Evolutionary conservation across 345 rosid species (phyloP).

Genomic region (Gossypium herbaceum): DNA sequence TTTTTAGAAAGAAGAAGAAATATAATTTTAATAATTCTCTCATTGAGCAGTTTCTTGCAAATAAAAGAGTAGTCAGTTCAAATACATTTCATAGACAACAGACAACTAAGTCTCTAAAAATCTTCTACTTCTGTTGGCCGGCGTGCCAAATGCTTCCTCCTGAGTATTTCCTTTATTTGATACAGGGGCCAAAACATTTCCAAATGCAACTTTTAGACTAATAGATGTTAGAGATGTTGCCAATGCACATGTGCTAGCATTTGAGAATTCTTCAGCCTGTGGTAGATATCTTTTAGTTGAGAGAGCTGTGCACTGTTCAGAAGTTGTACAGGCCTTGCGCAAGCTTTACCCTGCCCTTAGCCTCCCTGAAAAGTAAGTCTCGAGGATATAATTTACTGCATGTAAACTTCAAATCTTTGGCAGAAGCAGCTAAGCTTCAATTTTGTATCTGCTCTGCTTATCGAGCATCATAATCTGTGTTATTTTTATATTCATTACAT

Average conservation of each 20-base stretch:
- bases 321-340: conserved; percentile 16
- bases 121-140: not conserved
- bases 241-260: conserved; percentile 45
- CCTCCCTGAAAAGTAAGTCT: conserved; percentile 26
- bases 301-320: conserved; percentile 8
- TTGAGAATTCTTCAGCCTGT: conserved; percentile 39
- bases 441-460: not conserved
- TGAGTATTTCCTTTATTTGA: not conserved
- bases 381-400: not conserved
- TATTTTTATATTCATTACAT: not conserved
- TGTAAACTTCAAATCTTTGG: not conserved
- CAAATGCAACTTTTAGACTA: conserved; percentile 20
- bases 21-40: not conserved
- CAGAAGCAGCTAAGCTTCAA: not conserved
- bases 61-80: not conserved
- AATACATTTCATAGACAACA: not conserved
- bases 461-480: not conserved
- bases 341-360: conserved; percentile 24
- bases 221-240: conserved; percentile 53
- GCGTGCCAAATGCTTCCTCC: not conserved
- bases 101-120: not conserved
- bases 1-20: not conserved
- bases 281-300: conserved; percentile 42
- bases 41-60: not conserved
- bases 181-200: conserved; percentile 4